Conservation (phyloP, 768 basidiomycete genomes). For the Clavaria fumosa region DNA sequence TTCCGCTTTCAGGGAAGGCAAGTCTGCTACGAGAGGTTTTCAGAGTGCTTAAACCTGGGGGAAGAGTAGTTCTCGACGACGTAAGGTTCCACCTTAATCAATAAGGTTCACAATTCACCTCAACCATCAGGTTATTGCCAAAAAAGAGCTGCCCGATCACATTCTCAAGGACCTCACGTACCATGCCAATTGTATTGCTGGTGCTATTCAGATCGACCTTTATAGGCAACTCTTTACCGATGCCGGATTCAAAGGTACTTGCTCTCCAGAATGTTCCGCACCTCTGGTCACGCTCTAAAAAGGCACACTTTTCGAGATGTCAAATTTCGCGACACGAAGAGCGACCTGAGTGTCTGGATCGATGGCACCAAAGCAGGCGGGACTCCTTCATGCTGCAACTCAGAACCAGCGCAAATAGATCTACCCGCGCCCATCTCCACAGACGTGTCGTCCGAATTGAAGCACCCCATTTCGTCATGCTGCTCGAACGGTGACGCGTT, state of each 20-base stretch:
- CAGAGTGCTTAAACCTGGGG: constrained; percentile 40
- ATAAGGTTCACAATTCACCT: background rate
- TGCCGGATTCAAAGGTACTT: constrained; percentile 29
- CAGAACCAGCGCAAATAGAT: no score
- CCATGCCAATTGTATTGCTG: constrained; percentile 32
- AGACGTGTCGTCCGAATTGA: no score
- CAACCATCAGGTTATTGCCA: constrained; percentile 28
- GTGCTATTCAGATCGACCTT: constrained; percentile 26
- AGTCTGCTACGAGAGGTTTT: constrained; percentile 29
- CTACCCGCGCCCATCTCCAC: no score
- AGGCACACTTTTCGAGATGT: constrained; percentile 18
- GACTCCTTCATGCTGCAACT: constrained; percentile 10
- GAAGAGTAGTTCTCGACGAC: constrained; percentile 36
- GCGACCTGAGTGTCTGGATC: constrained; percentile 27
- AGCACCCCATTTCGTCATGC: no score
- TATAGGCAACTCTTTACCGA: constrained; percentile 23
- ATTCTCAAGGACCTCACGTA: constrained; percentile 26
- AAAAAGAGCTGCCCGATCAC: constrained; percentile 25
- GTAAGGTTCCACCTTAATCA: constrained; percentile 18
- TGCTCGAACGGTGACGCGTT: background rate
- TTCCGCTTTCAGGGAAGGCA: constrained; percentile 27
- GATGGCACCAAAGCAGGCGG: constrained; percentile 4
- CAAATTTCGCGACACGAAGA: constrained; percentile 23
- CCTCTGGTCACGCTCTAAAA: background rate
- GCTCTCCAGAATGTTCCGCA: no score